These are phyloP conservation scores for Scleroderma citrinum DNA, from an alignment of 768 basidiomycete genomes.

Conservation along the genomic window DNA sequence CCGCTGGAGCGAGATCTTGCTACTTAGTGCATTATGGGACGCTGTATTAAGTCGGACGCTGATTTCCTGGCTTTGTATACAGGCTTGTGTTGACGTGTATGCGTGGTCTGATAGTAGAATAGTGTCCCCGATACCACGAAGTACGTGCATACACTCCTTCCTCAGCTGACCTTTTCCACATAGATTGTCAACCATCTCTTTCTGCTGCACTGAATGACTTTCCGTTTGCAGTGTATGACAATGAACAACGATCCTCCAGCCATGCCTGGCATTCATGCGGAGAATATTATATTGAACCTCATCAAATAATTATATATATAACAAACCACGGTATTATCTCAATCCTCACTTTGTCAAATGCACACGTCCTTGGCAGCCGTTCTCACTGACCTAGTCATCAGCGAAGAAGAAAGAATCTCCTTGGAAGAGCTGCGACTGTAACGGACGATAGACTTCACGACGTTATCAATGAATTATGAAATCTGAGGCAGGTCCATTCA, in stretches of 20 bases:
- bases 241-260: constrained; percentile 55
- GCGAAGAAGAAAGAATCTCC: constrained; percentile 51
- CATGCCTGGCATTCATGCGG: constrained; percentile 59
- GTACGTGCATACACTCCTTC: constrained; percentile 30
- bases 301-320: no score
- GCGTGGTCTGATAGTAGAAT: constrained; percentile 75
- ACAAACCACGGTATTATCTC: constrained; percentile 57
- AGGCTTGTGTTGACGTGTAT: constrained; percentile 65
- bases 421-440: constrained; percentile 61
- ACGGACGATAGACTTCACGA: constrained; percentile 60
- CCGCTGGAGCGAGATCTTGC: constrained; percentile 25
- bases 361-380: constrained; percentile 52
- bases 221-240: constrained; percentile 69
- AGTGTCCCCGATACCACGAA: constrained; percentile 64
- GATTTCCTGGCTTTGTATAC: constrained; percentile 61
- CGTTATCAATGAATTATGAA: constrained; percentile 56
- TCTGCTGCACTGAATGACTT: constrained; percentile 63
- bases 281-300: constrained; percentile 60
- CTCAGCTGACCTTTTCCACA: constrained; percentile 20
- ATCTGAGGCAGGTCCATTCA: constrained; percentile 28
- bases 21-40: constrained; percentile 35
- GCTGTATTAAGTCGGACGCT: constrained; percentile 35
- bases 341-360: constrained; percentile 53
- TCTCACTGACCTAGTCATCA: constrained; percentile 58
- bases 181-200: constrained; percentile 71